phyloP scores from a whole-genome alignment of 106 monocot genomes.

The Amphibolis antarctica region DNA sequence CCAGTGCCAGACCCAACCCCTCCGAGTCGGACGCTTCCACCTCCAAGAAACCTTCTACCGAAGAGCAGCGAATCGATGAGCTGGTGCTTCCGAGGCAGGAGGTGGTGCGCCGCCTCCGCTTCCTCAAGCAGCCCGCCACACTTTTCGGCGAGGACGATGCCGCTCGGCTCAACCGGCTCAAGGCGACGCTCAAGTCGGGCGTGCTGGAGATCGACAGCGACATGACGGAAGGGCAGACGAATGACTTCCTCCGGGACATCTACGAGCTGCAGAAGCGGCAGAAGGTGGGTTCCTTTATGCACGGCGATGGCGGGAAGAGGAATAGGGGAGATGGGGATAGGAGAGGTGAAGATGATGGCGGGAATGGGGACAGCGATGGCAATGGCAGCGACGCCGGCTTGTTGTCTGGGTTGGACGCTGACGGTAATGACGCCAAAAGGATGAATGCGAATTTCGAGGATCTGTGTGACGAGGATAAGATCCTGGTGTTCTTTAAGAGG shows the following conservation, averaged over 20 bases:
- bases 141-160: slow-evolving; percentile 94
- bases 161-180: slow-evolving; percentile 71
- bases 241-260: slow-evolving; percentile 94
- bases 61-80: slow-evolving; percentile 67
- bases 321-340: slow-evolving; percentile 32
- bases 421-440: slow-evolving; percentile 53
- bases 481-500: slow-evolving; percentile 86
- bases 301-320: slow-evolving; percentile 32
- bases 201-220: slow-evolving; percentile 80
- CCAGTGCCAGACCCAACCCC: slow-evolving; percentile 15
- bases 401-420: slow-evolving; percentile 45
- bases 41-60: slow-evolving; percentile 18
- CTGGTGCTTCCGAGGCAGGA: slow-evolving; percentile 78
- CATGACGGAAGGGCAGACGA: slow-evolving; percentile 91
- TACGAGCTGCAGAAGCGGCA: slow-evolving; percentile 83
- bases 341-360: slow-evolving; percentile 27
- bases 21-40: slow-evolving; percentile 7
- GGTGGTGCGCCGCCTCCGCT: slow-evolving; percentile 75
- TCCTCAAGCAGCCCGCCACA: slow-evolving; percentile 88
- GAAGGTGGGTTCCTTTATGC: slow-evolving; percentile 22
- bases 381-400: slow-evolving; percentile 39
- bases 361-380: slow-evolving; percentile 39
- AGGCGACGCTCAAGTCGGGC: slow-evolving; percentile 69
- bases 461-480: slow-evolving; percentile 91
- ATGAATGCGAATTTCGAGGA: slow-evolving; percentile 77